These are phyloP conservation scores for Penicillium polonicum DNA, from an alignment of 2,329 filamentous ascomycete species.

Conservation along the genomic window DNA sequence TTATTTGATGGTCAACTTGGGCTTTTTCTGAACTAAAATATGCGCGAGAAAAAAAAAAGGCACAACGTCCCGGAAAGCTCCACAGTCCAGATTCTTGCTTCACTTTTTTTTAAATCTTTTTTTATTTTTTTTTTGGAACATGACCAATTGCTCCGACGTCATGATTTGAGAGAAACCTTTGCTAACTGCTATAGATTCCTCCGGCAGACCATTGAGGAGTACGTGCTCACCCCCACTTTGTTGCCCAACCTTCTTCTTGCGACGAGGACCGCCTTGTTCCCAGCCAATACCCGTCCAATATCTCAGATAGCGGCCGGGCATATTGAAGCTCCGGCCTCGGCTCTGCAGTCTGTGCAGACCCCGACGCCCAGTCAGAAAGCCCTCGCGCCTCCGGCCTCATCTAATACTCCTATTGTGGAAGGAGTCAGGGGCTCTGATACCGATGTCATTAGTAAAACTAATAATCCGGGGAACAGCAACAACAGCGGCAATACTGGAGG, in stretches of 20 bases:
- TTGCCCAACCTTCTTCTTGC: slow-evolving; percentile 60
- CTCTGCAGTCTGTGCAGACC: slow-evolving; percentile 26
- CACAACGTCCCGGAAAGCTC: slow-evolving; percentile 20
- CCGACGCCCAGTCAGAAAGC: slow-evolving; percentile 24
- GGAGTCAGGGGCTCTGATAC: slow-evolving; percentile 4
- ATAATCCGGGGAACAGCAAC: slow-evolving; percentile 8
- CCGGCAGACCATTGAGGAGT: slow-evolving; percentile 53
- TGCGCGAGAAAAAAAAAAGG: slow-evolving; percentile 13
- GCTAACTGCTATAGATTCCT: slow-evolving; percentile 42
- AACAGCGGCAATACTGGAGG: slow-evolving; percentile 11
- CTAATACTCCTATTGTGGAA: slow-evolving; percentile 20
- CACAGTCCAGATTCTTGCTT: slow-evolving; percentile 25
- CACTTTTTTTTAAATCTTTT: neutral
- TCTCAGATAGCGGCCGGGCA: slow-evolving; percentile 47
- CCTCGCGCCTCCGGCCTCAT: slow-evolving; percentile 26
- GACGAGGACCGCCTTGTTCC: slow-evolving; percentile 77
- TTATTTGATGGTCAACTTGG: slow-evolving; percentile 13
- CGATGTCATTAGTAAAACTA: slow-evolving; percentile 6
- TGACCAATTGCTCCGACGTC: slow-evolving; percentile 14
- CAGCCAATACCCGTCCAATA: slow-evolving; percentile 70
- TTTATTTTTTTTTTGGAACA: slow-evolving; percentile 3
- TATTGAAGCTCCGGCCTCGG: slow-evolving; percentile 20
- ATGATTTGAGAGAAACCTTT: slow-evolving; percentile 17
- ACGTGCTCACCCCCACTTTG: slow-evolving; percentile 62
- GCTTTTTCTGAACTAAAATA: slow-evolving; percentile 13